Evolutionary conservation across 176 grass and related monocot species (phyloP).

Genomic region (Carex parvula): DNA sequence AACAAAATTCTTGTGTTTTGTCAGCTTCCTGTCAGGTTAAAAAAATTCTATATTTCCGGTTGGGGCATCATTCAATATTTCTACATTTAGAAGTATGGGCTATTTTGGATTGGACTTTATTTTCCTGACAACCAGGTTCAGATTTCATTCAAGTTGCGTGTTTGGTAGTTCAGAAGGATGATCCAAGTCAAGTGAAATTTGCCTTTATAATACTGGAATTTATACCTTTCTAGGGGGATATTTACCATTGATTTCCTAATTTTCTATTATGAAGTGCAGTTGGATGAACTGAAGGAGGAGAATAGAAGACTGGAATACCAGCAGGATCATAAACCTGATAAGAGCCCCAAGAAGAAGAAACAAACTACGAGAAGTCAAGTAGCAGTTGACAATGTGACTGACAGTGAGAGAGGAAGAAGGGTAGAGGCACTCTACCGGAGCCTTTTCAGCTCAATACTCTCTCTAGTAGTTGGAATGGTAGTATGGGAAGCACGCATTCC

Average conservation of each 20-base stretch:
- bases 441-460: constrained; percentile 34
- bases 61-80: background rate
- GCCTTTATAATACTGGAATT: background rate
- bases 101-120: background rate
- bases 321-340: constrained; percentile 3
- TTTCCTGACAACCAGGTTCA: background rate
- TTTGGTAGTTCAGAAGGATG: background rate
- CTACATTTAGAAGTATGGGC: background rate
- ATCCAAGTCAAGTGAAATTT: background rate
- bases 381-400: background rate
- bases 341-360: background rate
- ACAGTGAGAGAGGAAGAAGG: constrained; percentile 14
- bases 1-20: background rate
- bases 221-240: background rate
- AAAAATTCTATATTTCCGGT: background rate
- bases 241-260: background rate
- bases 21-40: background rate
- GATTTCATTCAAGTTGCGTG: background rate
- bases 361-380: background rate
- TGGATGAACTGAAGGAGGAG: constrained; percentile 37
- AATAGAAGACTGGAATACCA: constrained; percentile 27
- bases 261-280: background rate
- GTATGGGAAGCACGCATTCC: constrained; percentile 36
- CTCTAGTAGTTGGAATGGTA: constrained; percentile 39
- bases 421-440: constrained; percentile 25